These are phyloP conservation scores for Omphalotus guepiniiformis DNA, from an alignment of 768 basidiomycete species.

Conservation along the genomic window DNA sequence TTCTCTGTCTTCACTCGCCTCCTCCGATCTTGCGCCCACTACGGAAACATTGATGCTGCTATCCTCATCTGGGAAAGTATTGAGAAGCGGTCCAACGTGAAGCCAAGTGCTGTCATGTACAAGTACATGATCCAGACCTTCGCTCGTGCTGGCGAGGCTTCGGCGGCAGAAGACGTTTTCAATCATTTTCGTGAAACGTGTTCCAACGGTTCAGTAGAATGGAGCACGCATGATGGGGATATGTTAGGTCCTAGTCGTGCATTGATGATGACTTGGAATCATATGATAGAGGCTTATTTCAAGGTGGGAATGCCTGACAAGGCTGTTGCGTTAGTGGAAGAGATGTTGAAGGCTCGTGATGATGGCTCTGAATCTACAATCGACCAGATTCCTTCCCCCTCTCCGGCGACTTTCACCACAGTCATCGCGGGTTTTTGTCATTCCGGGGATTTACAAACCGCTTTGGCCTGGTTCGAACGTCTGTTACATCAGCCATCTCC, in stretches of 20 bases:
- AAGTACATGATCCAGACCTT: conserved; percentile 56
- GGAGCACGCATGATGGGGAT: conserved; percentile 14
- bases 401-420: conserved; percentile 56
- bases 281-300: conserved; percentile 77
- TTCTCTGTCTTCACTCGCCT: conserved; percentile 45
- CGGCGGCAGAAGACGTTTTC: conserved; percentile 56
- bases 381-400: conserved; percentile 40
- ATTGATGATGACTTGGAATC: conserved; percentile 59
- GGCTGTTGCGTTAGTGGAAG: conserved; percentile 61
- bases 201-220: conserved; percentile 31
- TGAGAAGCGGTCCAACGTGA: conserved; percentile 37
- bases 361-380: conserved; percentile 4
- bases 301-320: conserved; percentile 54
- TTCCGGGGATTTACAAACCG: conserved; percentile 56
- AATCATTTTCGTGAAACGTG: conserved; percentile 47
- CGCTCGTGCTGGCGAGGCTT: conserved; percentile 44
- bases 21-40: conserved; percentile 56
- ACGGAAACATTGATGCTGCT: conserved; percentile 55
- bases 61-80: conserved; percentile 62
- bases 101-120: conserved; percentile 38
- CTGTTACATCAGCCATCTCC: conserved; percentile 42
- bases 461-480: conserved; percentile 68
- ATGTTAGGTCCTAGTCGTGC: conserved; percentile 20
- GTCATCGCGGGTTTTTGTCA: conserved; percentile 66
- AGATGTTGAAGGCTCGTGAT: conserved; percentile 56